These are phyloP conservation scores for Chaetomiaceae sp. DNA, from an alignment of 2,329 filamentous ascomycete genomes.

Conservation along the genomic window DNA sequence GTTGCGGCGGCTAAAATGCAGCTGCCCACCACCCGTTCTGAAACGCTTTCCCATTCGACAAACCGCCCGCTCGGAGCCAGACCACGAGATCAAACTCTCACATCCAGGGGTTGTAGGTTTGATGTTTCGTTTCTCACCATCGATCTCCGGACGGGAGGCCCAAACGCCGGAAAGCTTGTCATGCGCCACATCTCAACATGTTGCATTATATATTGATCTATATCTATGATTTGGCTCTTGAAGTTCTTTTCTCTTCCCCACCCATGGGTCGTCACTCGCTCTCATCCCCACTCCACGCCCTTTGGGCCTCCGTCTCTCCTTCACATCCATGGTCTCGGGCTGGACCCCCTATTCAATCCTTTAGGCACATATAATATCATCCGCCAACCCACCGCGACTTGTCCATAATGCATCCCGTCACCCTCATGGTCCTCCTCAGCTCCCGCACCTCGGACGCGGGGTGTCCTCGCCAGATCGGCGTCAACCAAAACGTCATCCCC, in stretches of 20 bases:
- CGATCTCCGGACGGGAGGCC: no score
- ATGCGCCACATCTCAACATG: not conserved
- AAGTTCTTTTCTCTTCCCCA: not conserved
- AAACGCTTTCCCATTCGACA: constrained; percentile 2
- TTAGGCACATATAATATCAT: not conserved
- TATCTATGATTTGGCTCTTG: not conserved
- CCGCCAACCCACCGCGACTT: no score
- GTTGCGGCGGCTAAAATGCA: constrained; percentile 7
- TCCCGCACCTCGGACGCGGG: constrained; percentile 10
- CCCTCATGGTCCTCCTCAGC: constrained; percentile 12
- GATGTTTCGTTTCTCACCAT: constrained; percentile 14
- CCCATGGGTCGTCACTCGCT: constrained; percentile 4
- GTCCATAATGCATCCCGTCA: constrained; percentile 13
- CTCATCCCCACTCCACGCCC: not conserved
- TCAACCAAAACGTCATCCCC: constrained; percentile 20
- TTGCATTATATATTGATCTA: not conserved
- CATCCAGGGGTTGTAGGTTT: not conserved
- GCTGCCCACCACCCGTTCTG: not conserved
- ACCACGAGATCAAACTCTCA: not conserved
- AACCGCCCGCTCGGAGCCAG: not conserved
- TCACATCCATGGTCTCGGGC: not conserved
- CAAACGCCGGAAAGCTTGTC: not conserved
- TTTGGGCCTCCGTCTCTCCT: not conserved
- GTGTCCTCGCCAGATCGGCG: constrained; percentile 4
- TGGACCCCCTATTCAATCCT: constrained; percentile 7